Conservation (phyloP, 352 stramenopile species). For the Stramenopiles sp. region DNA sequence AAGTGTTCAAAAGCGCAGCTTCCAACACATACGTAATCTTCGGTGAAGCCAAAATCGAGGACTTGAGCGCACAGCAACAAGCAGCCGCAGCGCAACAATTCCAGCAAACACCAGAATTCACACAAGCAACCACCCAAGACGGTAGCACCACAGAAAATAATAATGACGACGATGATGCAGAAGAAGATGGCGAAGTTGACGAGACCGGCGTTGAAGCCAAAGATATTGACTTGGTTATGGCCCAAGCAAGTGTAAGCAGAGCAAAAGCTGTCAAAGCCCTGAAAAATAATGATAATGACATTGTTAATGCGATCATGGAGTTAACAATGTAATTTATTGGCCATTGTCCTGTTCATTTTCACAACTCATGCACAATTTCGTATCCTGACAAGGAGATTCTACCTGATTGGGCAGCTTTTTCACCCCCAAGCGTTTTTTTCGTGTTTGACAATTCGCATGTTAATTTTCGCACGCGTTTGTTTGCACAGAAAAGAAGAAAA, state of each 20-base stretch:
- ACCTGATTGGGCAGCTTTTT: no score
- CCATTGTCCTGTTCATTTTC: no score
- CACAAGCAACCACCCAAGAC: slow-evolving; percentile 28
- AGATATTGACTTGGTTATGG: slow-evolving; percentile 98
- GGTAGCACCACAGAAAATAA: slow-evolving; percentile 22
- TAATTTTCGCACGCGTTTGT: no score
- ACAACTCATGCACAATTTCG: no score
- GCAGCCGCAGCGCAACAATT: slow-evolving; percentile 51
- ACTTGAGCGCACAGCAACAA: slow-evolving; percentile 67
- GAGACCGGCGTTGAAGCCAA: slow-evolving; percentile 87
- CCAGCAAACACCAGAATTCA: slow-evolving; percentile 20
- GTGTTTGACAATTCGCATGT: no score
- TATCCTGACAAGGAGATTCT: no score
- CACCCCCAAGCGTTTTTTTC: no score
- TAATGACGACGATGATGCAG: slow-evolving; percentile 31
- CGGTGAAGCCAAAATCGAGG: slow-evolving; percentile 94
- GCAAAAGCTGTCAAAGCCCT: slow-evolving; percentile 84
- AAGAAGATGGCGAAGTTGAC: slow-evolving; percentile 73
- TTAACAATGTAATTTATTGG: slow-evolving; percentile 98
- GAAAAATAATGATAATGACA: slow-evolving; percentile 92
- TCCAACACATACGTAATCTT: slow-evolving; percentile 93
- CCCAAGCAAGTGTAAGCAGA: slow-evolving; percentile 65
- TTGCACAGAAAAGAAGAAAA: no score
- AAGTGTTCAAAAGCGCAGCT: slow-evolving; percentile 89
- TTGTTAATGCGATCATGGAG: slow-evolving; percentile 99